Evolutionary conservation across 768 basidiomycete genomes (phyloP).

Genomic region (Agrocybe pediades): DNA sequence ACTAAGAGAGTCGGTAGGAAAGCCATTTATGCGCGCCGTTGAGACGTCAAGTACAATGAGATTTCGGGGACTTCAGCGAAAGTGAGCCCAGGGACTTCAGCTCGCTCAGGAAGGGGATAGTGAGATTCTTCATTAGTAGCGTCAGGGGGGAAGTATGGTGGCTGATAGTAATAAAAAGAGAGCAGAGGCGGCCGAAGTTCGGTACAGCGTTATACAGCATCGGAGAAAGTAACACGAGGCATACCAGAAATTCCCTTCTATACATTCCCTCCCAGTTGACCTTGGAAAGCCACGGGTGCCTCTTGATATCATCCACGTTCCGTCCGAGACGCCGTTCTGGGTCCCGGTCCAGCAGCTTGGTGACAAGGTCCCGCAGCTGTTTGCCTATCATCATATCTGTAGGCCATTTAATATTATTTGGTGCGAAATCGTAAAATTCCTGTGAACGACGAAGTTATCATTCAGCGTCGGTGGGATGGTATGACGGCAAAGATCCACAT

Average conservation of each 20-base stretch:
- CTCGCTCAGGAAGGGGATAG: too few species aligned
- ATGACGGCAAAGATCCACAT: slow-evolving; percentile 11
- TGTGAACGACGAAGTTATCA: background rate
- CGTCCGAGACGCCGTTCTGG: slow-evolving; percentile 41
- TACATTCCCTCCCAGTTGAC: slow-evolving; percentile 52
- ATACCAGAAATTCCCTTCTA: slow-evolving; percentile 44
- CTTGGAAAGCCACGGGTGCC: slow-evolving; percentile 46
- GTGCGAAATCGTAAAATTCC: background rate
- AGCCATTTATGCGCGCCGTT: too few species aligned
- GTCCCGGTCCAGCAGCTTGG: slow-evolving; percentile 38
- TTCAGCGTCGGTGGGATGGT: background rate
- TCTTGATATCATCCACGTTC: slow-evolving; percentile 32
- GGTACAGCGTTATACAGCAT: too few species aligned
- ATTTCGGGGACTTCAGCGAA: too few species aligned
- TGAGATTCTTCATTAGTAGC: too few species aligned
- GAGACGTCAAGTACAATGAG: too few species aligned
- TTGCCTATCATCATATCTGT: slow-evolving; percentile 32
- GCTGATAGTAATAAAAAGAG: too few species aligned
- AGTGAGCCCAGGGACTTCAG: too few species aligned
- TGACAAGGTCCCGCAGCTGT: slow-evolving; percentile 43
- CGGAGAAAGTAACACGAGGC: too few species aligned
- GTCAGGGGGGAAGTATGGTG: too few species aligned
- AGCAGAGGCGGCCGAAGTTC: too few species aligned
- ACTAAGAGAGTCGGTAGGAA: too few species aligned
- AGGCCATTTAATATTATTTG: slow-evolving; percentile 34